Evolutionary conservation across 2,329 filamentous ascomycete species (phyloP).

Genomic region (Fusarium subglutinans): DNA sequence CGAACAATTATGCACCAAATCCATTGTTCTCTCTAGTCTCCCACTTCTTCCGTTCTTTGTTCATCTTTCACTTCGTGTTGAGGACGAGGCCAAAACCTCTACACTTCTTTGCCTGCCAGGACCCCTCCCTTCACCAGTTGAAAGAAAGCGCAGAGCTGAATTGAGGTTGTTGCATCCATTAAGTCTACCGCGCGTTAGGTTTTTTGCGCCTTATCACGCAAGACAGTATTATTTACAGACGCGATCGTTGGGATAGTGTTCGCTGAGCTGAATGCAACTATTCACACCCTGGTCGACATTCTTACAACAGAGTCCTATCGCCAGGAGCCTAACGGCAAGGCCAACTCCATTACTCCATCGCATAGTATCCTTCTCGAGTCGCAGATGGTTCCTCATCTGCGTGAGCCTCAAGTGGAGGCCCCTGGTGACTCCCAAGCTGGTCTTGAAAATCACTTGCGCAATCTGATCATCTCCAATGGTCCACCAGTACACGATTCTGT

Average conservation of each 20-base stretch:
- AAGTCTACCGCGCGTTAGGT: not conserved
- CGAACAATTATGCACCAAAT: not conserved
- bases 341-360: not conserved
- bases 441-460: constrained; percentile 67
- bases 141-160: constrained; percentile 9
- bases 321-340: not conserved
- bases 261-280: constrained; percentile 7
- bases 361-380: not conserved
- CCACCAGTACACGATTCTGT: constrained; percentile 32
- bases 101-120: not conserved
- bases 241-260: not conserved
- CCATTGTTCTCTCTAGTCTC: not conserved
- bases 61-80: not conserved
- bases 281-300: constrained; percentile 5
- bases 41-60: not conserved
- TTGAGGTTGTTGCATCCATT: not conserved
- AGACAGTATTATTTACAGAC: not conserved
- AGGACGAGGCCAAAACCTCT: constrained; percentile 1
- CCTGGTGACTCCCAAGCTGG: constrained; percentile 25
- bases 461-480: constrained; percentile 67
- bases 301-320: not conserved
- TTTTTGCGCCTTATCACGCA: not conserved
- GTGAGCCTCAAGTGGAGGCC: not conserved
- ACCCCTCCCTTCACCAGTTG: constrained; percentile 20
- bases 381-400: constrained; percentile 17